Conservation (phyloP, 306 rosid genomes). For the Acacia melanoxylon region DNA sequence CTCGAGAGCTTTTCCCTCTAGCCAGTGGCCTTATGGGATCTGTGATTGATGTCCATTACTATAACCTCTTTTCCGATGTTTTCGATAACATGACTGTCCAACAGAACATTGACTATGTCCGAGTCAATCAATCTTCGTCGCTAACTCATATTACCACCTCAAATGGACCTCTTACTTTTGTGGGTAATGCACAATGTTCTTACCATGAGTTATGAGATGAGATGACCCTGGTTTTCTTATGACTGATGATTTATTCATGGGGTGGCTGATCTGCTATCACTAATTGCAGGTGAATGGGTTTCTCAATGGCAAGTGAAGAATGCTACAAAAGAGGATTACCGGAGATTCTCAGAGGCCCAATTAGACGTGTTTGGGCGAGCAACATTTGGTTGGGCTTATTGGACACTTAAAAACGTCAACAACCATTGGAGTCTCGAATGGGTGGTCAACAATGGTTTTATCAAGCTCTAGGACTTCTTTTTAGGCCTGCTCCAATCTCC, state of each 20-base stretch:
- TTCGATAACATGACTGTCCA: constrained; percentile 49
- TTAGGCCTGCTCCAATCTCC: background rate
- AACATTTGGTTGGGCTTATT: constrained; percentile 87
- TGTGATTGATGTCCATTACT: constrained; percentile 77
- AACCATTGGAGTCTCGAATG: constrained; percentile 73
- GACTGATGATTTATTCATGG: background rate
- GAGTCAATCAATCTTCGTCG: constrained; percentile 46
- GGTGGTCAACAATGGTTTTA: constrained; percentile 73
- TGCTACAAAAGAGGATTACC: constrained; percentile 59
- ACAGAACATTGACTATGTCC: constrained; percentile 61
- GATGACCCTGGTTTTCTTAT: background rate
- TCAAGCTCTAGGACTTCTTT: constrained; percentile 29
- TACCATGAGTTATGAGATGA: background rate
- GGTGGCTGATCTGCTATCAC: background rate
- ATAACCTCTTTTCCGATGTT: constrained; percentile 44
- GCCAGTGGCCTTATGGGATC: constrained; percentile 43
- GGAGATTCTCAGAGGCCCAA: constrained; percentile 62
- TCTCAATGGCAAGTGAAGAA: constrained; percentile 61
- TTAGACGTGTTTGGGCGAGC: constrained; percentile 59
- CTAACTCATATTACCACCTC: constrained; percentile 55
- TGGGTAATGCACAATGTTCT: constrained; percentile 46
- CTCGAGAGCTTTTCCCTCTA: constrained; percentile 58
- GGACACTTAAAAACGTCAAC: constrained; percentile 69
- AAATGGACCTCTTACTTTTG: constrained; percentile 73
- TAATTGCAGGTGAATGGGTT: constrained; percentile 69